Evolutionary conservation across 805 yeast genomes (phyloP).

Genomic region (Candida krabiensis): DNA sequence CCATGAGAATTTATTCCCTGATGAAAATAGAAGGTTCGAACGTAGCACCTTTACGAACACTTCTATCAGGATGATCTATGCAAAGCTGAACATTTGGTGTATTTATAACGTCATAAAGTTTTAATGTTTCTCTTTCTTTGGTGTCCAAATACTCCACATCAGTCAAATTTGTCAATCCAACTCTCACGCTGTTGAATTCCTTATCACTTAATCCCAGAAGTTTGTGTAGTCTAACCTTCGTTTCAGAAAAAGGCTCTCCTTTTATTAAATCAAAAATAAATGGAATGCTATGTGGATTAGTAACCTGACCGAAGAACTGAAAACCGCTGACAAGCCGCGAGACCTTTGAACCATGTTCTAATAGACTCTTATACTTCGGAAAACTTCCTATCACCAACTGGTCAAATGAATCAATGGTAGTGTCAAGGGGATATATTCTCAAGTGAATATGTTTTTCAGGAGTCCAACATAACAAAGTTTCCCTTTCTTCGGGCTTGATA

Average conservation of each 20-base stretch:
- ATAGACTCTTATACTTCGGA: constrained; percentile 34
- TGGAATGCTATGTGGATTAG: constrained; percentile 76
- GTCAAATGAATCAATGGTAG: constrained; percentile 39
- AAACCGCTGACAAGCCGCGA: constrained; percentile 60
- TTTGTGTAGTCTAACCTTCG: constrained; percentile 65
- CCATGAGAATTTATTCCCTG: constrained; percentile 40
- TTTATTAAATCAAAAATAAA: constrained; percentile 73
- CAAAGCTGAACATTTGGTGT: constrained; percentile 47
- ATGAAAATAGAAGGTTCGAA: constrained; percentile 62
- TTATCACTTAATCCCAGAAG: constrained; percentile 75
- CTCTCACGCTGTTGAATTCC: constrained; percentile 73
- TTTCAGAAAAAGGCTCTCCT: constrained; percentile 61
- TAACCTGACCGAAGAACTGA: constrained; percentile 74
- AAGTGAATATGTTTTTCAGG: constrained; percentile 34
- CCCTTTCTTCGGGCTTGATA: constrained; percentile 46
- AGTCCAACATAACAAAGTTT: constrained; percentile 58
- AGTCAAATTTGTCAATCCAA: constrained; percentile 52
- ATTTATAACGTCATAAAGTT: constrained; percentile 53
- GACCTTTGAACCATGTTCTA: constrained; percentile 17
- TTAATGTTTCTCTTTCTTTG: constrained; percentile 52
- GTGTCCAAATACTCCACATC: constrained; percentile 41
- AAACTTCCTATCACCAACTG: constrained; percentile 48
- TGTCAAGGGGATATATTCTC: constrained; percentile 33
- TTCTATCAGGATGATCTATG: constrained; percentile 85
- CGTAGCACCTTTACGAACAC: constrained; percentile 51